A percentile compares a stretch with the other conserved stretches of the same genome.
phyloP scores from a whole-genome alignment of 768 basidiomycete species.

The Russula vinacea region DNA sequence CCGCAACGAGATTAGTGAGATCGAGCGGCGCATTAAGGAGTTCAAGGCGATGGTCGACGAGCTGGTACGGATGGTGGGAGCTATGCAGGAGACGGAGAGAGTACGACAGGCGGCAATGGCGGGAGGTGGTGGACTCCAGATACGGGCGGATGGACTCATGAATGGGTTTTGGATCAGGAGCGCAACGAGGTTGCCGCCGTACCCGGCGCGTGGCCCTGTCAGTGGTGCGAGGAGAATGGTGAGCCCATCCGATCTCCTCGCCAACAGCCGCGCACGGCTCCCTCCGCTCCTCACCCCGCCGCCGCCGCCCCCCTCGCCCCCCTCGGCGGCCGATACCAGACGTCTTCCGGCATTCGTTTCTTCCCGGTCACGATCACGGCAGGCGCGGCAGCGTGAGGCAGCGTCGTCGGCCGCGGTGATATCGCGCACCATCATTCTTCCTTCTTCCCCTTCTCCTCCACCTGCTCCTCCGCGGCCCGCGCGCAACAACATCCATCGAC shows the following conservation, averaged over 20 bases:
- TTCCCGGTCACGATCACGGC: background rate
- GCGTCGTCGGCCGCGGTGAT: background rate
- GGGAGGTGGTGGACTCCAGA: background rate
- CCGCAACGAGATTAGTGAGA: conserved; percentile 19
- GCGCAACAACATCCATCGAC: conserved; percentile 1
- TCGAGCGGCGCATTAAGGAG: conserved; percentile 23
- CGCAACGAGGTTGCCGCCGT: background rate
- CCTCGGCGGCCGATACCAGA: background rate
- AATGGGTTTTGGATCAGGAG: background rate
- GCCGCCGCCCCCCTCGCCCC: background rate
- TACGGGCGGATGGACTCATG: background rate
- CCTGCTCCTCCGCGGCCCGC: conserved; percentile 8
- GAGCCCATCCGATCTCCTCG: conserved; percentile 16
- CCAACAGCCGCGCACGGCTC: conserved; percentile 16
- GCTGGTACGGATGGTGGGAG: conserved; percentile 15
- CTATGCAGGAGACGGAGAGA: conserved; percentile 14
- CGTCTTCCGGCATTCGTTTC: background rate
- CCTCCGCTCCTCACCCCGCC: conserved; percentile 1
- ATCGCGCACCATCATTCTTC: background rate
- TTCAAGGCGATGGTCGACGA: conserved; percentile 26
- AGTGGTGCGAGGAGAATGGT: background rate
- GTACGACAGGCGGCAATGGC: background rate
- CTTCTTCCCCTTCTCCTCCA: background rate
- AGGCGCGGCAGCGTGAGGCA: too few species aligned
- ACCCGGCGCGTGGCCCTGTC: background rate